Evolutionary conservation across 1,284 basidiomycete species (phyloP), one percentile per base, ranked within the genome.

Genomic region (Pascua sp.): DNA sequence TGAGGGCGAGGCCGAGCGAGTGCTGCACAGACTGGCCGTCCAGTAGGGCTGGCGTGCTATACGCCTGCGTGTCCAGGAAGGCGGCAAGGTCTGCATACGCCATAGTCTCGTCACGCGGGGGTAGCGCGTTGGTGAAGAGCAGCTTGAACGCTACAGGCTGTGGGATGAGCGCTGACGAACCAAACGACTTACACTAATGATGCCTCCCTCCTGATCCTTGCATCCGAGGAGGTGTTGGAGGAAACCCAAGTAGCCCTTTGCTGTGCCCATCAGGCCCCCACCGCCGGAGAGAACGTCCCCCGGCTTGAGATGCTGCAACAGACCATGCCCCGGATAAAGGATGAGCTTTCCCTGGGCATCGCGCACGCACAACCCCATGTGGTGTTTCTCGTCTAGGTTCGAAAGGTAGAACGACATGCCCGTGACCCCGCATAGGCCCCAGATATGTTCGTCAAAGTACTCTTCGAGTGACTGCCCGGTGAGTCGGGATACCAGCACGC

Each of bases 361-460:
- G n/a, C 67, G 57, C 11, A 41, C 45, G 41, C 55, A 61, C 42
- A 71, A 47, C 11, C 53, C 50, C 57, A 49, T 46, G 5, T 52
- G 49, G 41, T 32, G 17, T 18, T 54, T 17, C 36, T 46, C 36
- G 45, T 65, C 55, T 4, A 62, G 49, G 47, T 52, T 43, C 1
- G 63, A 62, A 4, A 71, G 69, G 45, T 62, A 63, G 56, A 76
- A 76, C 1, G 66, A 64, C n/a, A 71, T 53, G 36, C 54, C 57
- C 8, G 40, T 61, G 15, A 73, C 50, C 36, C 67, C 68, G 52
- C 67, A 57, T 1, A 71, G 73, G 4, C 52, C 51, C 52, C 71
- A 75, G 44, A 77, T 61, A 61, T 76, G 49, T 11, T 70, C 56
- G 48, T 70, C 56, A 46, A 73, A 69, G 56, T 70, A 73, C 2